Evolutionary conservation across 2,329 filamentous ascomycete genomes (phyloP).

Genomic region (Hymenoscyphus infarciens): DNA sequence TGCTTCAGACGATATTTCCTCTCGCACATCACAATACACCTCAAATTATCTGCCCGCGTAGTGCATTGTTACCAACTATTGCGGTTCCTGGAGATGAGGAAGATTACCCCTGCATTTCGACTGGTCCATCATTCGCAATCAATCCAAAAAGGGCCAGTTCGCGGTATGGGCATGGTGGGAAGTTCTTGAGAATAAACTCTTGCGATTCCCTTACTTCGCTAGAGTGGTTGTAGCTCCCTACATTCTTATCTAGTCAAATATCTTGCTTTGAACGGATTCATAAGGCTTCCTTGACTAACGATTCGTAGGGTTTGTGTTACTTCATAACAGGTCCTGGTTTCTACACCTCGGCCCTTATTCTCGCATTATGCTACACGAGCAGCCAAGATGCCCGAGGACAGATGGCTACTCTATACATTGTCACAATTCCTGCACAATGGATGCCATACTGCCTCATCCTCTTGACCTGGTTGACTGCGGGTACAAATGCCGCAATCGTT

Average conservation of each 20-base stretch:
- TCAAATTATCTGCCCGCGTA: conserved; percentile 61
- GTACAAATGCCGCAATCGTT: conserved; percentile 52
- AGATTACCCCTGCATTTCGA: conserved; percentile 54
- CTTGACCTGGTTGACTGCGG: conserved; percentile 66
- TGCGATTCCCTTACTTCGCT: conserved; percentile 37
- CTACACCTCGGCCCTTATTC: conserved; percentile 63
- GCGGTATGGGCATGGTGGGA: conserved; percentile 56
- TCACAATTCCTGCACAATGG: conserved; percentile 78
- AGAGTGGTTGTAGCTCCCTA: conserved; percentile 39
- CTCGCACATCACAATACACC: conserved; percentile 39
- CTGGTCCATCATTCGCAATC: conserved; percentile 51
- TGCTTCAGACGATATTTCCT: conserved; percentile 22
- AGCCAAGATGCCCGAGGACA: conserved; percentile 79
- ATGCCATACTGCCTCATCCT: conserved; percentile 78
- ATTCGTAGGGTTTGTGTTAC: conserved; percentile 47
- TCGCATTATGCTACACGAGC: conserved; percentile 80
- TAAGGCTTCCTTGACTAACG: conserved; percentile 20
- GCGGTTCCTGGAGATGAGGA: conserved; percentile 58
- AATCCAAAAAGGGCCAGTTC: conserved; percentile 47
- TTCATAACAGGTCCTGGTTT: conserved; percentile 47
- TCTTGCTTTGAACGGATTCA: neutral
- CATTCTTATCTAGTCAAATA: conserved; percentile 25
- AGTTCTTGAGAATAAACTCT: conserved; percentile 48
- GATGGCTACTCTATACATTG: conserved; percentile 74
- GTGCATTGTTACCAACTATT: conserved; percentile 46